Evolutionary conservation across 2,329 filamentous ascomycete species (phyloP), one percentile per base, ranked within the genome.

Genomic region (Verticillium tricorpus): DNA sequence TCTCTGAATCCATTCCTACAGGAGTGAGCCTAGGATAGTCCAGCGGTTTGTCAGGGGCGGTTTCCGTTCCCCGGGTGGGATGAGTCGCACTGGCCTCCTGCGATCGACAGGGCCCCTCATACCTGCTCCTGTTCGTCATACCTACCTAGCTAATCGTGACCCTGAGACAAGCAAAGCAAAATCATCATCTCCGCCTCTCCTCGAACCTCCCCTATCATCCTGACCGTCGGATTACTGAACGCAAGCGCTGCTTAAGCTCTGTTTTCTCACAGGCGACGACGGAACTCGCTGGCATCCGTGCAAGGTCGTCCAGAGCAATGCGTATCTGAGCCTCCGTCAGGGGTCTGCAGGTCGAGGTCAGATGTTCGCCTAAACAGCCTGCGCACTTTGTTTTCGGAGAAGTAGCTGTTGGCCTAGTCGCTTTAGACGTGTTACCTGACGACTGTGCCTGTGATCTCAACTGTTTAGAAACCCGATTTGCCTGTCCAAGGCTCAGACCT

Each of bases 261-360:
- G 15, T 22, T 25, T 52, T 25, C 45, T 31, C 52, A 34, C 50
- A 22, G 14, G 32, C 31, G 37, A 40, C 35, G 17, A 52, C 14
- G 59, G 28, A 34, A 32, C n/a, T 34, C 19, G 35, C 37, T 22
- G 45, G 45, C 45, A 52, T 52, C 19, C 19, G 45, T 5, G 32
- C 55, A 31, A 66, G 28, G 12, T 57, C 40, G n/a, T 66, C 64
- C 19, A 66, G 59, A 40, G 63, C 61, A 56, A 66, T 56, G 14
- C 64, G 63, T 28, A 66, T 22, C 12, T 66, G 61, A 35, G 39
- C 39, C 25, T 66, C 61, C 31, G 40, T 58, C 39, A 19, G n/a
- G 5, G 28, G 19, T 40, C 6, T 17, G 39, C 57, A 52, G 25
- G 37, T 40, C 39, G 57, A 58, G 14, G 57, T 39, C 11, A n/a